These are phyloP conservation scores for Fusarium multiceps DNA, from an alignment of 2,329 filamentous ascomycete genomes.

Conservation along the genomic window DNA sequence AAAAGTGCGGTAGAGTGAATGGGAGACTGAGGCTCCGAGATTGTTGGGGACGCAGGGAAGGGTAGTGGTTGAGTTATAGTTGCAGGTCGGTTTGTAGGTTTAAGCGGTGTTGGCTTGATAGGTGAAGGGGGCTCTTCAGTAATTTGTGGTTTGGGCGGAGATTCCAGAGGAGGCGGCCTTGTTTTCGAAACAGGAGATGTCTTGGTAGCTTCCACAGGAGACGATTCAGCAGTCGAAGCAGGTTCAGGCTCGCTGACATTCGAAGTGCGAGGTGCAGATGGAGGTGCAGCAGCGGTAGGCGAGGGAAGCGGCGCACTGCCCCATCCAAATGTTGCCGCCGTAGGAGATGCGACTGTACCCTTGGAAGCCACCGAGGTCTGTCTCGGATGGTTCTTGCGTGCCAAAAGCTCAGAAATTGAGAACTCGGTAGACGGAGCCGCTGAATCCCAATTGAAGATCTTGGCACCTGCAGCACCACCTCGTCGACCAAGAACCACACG, in stretches of 20 bases:
- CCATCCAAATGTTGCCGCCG: constrained; percentile 50
- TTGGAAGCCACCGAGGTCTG: constrained; percentile 42
- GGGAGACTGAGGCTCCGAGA: constrained; percentile 27
- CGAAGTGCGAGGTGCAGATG: constrained; percentile 22
- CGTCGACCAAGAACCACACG: constrained; percentile 56
- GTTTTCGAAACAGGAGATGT: constrained; percentile 13
- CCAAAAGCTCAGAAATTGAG: constrained; percentile 55
- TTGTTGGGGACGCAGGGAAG: constrained; percentile 31
- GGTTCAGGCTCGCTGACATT: constrained; percentile 28
- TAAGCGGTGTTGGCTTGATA: constrained; percentile 25
- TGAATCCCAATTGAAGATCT: constrained; percentile 72
- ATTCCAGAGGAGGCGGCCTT: background rate
- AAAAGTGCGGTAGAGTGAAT: constrained; percentile 16
- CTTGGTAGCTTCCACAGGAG: constrained; percentile 17
- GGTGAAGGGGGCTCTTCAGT: constrained; percentile 27
- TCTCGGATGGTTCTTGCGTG: constrained; percentile 44
- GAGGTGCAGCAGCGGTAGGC: constrained; percentile 29
- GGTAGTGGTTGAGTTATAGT: constrained; percentile 34
- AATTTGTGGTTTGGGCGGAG: constrained; percentile 15
- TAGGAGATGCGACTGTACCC: constrained; percentile 43
- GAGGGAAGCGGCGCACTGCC: constrained; percentile 35
- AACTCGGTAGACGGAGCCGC: constrained; percentile 63
- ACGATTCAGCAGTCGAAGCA: constrained; percentile 10
- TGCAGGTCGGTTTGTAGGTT: constrained; percentile 34
- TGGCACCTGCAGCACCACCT: constrained; percentile 55